Evolutionary conservation across 371 early-diverging fungal genomes (phyloP), one percentile per base, ranked within the genome.

Genomic region (Scutellospora calospora): DNA sequence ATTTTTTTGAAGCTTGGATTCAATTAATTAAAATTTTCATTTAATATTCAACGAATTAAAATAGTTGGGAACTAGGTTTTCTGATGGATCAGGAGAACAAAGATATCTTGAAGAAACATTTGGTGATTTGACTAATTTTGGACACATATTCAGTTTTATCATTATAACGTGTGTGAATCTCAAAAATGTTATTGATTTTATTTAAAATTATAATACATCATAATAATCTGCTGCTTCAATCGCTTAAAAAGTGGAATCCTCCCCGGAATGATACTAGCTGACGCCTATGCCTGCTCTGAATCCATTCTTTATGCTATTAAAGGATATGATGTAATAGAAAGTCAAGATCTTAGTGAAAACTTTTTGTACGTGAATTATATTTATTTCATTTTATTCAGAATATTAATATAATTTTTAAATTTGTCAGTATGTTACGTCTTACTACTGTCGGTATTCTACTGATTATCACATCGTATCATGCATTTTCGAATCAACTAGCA

Each of bases 71-170:
- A 12, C 41, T 14, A 65, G 77, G 63, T 45, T 27, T 18, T 6
- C 45, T 41, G 22, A 25, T 22, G 27, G 63, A 9, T 49, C 49
- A 45, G 3, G 77, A 20, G 4, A 45, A 45, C 5, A 65, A 77
- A 65, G 49, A 38, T 5, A 49, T 51, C 18, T 14, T 2, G 12
- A 29, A 18, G 27, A 25, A 11, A 11, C 77, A 35, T 11, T 29
- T 2, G 1, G 16, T 49, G 49, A 49, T 3, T 3, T 16, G 0
- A 49, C 12, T 9, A 2, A 31, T 45, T 3, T 38, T 5, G 63
- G 77, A 45, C 63, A 77, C 49, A 14, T 74, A 25, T 74, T 74
- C 55, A 63, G 63, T 41, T 77, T 77, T 57, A 35, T 57, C 8
- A 25, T 77, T 1, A 74, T 51, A 11, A 29, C 31, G 75, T 65